Evolutionary conservation across 441 rosid species (phyloP), one percentile per base, ranked within the genome.

Genomic region (Mallotus repandus): DNA sequence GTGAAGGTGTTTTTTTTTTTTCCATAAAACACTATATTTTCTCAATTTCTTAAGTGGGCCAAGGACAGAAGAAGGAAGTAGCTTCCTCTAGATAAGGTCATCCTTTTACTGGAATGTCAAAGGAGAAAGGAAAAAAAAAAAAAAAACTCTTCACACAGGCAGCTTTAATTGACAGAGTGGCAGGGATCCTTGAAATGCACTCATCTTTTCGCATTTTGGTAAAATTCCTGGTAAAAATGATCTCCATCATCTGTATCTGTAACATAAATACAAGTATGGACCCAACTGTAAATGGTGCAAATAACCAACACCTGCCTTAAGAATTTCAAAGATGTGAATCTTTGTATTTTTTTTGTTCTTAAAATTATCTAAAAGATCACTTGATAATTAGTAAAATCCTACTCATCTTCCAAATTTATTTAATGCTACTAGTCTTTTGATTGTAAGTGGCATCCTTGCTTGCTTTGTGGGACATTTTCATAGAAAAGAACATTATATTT

Each of bases 41-140:
- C 35, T 41, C 69, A 46, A 48, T 70, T 69, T 22, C 22, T 22
- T 57, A 43, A 14, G 18, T 58, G 25, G 3, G 4, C 38, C 14
- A 57, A 57, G 55, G 54, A 48, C 43, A 2, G 12, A 46, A 69
- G 48, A 68, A 38, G n/a, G 68, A 19, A 45, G 11, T 12, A 68
- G 5, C 35, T 43, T 55, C 43, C 16, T 49, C 22, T 18, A 48
- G 32, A 41, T 4, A 43, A 68, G n/a, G 7, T n/a, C 50, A 11
- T 38, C 32, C 43, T 61, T 48, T 61, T 32, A 61, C 15, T 32
- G 21, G 65, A 45, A 32, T 68, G 63, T 68, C 72, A 32, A 55
- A 19, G 52, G 21, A 22, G 41, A 19, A 38, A 56, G 63, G 32
- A 3, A 29, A 29, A 29, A 29, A 69, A 52, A 52, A 69, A 53